Percentiles rank a stretch among this genome's conserved stretches.
Evolutionary conservation across 2,329 filamentous ascomycete genomes (phyloP).

Genomic region (Penicillium aurantiogriseum): DNA sequence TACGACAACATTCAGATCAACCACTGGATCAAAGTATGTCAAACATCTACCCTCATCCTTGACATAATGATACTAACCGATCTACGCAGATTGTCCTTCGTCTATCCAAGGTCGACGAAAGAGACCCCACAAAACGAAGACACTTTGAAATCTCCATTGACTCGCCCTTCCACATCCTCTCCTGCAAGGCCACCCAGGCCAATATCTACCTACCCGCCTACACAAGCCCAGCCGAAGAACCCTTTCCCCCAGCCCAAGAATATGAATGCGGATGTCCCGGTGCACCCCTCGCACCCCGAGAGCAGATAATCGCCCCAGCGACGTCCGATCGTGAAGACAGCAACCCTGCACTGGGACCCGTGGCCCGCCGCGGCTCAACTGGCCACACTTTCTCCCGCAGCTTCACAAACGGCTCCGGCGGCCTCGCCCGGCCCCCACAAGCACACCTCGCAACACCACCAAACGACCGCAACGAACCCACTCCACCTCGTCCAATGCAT

Average conservation of each 20-base stretch:
- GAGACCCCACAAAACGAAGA: conserved; percentile 73
- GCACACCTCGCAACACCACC: conserved; percentile 52
- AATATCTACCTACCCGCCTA: conserved; percentile 87
- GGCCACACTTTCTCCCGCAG: conserved; percentile 31
- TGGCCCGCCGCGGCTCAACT: conserved; percentile 20
- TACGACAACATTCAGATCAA: conserved; percentile 92
- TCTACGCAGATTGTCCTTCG: conserved; percentile 76
- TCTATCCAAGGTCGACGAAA: conserved; percentile 77
- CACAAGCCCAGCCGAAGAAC: conserved; percentile 55
- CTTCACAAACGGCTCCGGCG: conserved; percentile 42
- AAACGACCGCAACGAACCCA: conserved; percentile 43
- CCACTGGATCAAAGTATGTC: conserved; percentile 88
- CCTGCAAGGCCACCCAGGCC: conserved; percentile 86
- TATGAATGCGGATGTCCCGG: conserved; percentile 67
- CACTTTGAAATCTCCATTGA: conserved; percentile 97
- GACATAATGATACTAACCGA: conserved; percentile 13
- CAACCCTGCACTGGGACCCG: conserved; percentile 18
- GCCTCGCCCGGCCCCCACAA: conserved; percentile 47
- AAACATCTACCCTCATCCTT: background rate
- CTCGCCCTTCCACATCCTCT: conserved; percentile 89
- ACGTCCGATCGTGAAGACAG: conserved; percentile 32
- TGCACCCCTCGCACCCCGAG: conserved; percentile 50
- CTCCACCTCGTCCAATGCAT: conserved; percentile 70
- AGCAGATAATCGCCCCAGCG: conserved; percentile 19
- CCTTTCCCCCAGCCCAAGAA: conserved; percentile 53